phyloP scores from a whole-genome alignment of 78 protist species.

The Chrysochromulina tobinii region DNA sequence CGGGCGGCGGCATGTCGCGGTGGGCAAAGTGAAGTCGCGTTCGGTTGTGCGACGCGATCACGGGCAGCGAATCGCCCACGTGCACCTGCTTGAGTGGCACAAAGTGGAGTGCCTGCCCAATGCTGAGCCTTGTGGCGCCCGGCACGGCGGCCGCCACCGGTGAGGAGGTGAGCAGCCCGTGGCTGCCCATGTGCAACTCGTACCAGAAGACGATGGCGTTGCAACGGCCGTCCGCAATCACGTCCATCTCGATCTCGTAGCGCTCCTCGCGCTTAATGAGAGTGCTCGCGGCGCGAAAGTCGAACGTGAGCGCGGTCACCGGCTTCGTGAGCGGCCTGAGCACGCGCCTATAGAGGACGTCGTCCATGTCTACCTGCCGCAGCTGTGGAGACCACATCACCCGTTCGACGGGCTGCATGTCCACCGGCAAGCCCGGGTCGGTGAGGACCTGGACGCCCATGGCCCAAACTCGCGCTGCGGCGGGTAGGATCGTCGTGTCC shows the following conservation, averaged over 20 bases:
- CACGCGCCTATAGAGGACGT: background rate
- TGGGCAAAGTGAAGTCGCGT: background rate
- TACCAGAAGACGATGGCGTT: background rate
- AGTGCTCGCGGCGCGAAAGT: background rate
- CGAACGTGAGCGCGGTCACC: background rate
- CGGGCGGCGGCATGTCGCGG: background rate
- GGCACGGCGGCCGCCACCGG: background rate
- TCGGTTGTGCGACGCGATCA: background rate
- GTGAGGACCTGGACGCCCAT: background rate
- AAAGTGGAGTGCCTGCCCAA: conserved; percentile 1
- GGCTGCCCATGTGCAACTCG: background rate
- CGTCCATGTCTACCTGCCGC: background rate
- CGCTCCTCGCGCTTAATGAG: background rate
- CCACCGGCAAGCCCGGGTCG: background rate
- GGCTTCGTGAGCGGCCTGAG: background rate
- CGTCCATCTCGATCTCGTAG: background rate
- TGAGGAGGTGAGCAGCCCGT: background rate
- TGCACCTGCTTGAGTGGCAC: background rate
- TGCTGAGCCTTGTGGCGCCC: background rate
- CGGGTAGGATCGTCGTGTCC: background rate
- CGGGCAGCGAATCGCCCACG: background rate
- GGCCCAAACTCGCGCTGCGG: background rate
- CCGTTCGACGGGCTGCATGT: background rate
- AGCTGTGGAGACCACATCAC: background rate
- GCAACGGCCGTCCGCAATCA: background rate